These are phyloP conservation scores for Jacaranda copaia DNA, from an alignment of 257 asterid genomes.

Conservation along the genomic window DNA sequence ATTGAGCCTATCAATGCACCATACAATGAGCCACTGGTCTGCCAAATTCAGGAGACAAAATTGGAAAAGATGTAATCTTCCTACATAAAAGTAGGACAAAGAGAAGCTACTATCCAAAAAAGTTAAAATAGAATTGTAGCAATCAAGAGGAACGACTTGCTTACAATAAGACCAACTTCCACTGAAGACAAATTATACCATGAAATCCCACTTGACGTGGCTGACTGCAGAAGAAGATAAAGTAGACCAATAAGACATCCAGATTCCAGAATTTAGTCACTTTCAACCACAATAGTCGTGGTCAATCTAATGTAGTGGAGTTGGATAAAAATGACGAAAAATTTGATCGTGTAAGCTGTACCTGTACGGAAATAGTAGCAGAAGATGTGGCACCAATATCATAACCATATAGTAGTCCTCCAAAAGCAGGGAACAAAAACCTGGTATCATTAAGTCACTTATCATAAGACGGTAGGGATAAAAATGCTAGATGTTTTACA, in stretches of 20 bases:
- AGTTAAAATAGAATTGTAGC: neutral
- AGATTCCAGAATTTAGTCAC: constrained; percentile 17
- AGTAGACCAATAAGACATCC: constrained; percentile 31
- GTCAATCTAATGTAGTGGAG: neutral
- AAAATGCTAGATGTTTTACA: too few relatives aligned
- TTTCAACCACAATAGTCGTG: constrained; percentile 3
- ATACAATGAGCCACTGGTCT: constrained; percentile 97
- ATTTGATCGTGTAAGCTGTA: constrained; percentile 33
- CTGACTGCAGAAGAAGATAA: constrained; percentile 69
- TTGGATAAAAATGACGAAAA: neutral
- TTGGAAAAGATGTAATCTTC: constrained; percentile 32
- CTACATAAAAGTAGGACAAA: constrained; percentile 13
- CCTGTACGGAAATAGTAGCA: constrained; percentile 91
- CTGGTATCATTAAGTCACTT: constrained; percentile 48
- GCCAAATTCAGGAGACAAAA: constrained; percentile 46
- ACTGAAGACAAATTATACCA: constrained; percentile 90
- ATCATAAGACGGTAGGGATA: neutral
- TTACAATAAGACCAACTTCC: constrained; percentile 87
- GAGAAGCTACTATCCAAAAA: constrained; percentile 24
- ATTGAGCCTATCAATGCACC: constrained; percentile 96
- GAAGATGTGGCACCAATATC: constrained; percentile 98
- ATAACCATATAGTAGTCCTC: constrained; percentile 95
- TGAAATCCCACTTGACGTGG: constrained; percentile 73
- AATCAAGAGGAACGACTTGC: constrained; percentile 41
- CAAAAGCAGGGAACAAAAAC: constrained; percentile 94